A percentile compares a stretch with the other conserved stretches of the same genome.
phyloP scores from a whole-genome alignment of 805 yeast genomes.

The Cyberlindnera mississippiensis region DNA sequence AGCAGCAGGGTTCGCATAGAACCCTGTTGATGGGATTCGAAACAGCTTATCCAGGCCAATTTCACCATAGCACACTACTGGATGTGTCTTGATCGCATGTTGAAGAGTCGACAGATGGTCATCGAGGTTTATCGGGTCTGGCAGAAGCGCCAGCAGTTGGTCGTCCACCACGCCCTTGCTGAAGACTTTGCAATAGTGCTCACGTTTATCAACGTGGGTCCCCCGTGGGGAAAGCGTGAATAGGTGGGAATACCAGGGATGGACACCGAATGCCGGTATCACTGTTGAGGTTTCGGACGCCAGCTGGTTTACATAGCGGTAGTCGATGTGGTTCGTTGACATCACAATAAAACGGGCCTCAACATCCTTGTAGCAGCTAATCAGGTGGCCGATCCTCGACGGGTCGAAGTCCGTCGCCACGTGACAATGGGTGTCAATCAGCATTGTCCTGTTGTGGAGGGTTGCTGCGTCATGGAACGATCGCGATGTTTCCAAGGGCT shows the following conservation, averaged over 20 bases:
- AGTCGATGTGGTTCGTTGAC: constrained; percentile 45
- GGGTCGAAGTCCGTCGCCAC: constrained; percentile 19
- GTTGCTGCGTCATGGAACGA: too few species aligned
- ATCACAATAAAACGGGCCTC: constrained; percentile 31
- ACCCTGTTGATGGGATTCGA: constrained; percentile 60
- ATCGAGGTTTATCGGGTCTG: constrained; percentile 53
- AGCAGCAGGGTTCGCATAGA: constrained; percentile 35
- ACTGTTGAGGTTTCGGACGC: constrained; percentile 18
- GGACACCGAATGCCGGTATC: constrained; percentile 65
- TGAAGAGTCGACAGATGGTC: constrained; percentile 26
- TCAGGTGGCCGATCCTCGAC: not conserved
- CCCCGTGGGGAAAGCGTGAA: constrained; percentile 32
- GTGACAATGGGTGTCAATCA: constrained; percentile 37
- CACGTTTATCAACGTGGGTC: constrained; percentile 30
- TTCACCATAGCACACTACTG: constrained; percentile 64
- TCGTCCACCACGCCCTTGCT: constrained; percentile 30
- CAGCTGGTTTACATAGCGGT: constrained; percentile 25
- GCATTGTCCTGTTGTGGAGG: constrained; percentile 6
- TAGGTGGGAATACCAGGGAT: constrained; percentile 88
- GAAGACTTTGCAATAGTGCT: constrained; percentile 58
- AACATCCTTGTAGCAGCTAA: constrained; percentile 4
- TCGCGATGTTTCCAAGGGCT: not conserved
- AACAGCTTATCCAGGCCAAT: constrained; percentile 84
- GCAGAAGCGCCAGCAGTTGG: constrained; percentile 45
- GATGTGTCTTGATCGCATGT: constrained; percentile 10